phyloP scores from a whole-genome alignment of 345 rosid genomes.

The Combretum micranthum region DNA sequence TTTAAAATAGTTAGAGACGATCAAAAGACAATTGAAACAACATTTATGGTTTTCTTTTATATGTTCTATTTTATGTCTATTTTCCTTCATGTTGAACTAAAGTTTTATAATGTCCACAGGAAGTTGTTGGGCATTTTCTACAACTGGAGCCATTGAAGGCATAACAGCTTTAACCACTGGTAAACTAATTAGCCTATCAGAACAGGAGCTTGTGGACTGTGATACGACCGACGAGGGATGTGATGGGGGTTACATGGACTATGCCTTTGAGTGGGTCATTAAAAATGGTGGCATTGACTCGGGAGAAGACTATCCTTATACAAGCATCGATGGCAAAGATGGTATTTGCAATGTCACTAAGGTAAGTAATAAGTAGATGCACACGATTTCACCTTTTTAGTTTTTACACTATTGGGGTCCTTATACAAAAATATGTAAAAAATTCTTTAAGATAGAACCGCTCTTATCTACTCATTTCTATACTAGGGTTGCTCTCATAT shows the following conservation, averaged over 20 bases:
- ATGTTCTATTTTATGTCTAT: no score
- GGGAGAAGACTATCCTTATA: conserved; percentile 51
- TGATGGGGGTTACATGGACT: conserved; percentile 69
- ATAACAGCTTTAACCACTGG: conserved; percentile 49
- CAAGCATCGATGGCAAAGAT: conserved; percentile 20
- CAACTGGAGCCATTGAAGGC: conserved; percentile 66
- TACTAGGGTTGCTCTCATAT: no score
- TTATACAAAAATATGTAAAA: no score
- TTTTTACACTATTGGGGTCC: no score
- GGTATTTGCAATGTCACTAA: conserved; percentile 52
- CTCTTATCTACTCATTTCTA: no score
- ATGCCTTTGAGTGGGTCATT: conserved; percentile 68
- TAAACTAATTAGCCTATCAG: conserved; percentile 58
- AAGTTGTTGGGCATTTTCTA: conserved; percentile 73
- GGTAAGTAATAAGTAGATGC: conserved; percentile 17
- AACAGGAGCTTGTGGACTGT: conserved; percentile 65
- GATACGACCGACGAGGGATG: conserved; percentile 53
- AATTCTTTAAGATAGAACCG: no score
- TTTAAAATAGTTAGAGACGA: no score
- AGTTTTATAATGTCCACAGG: conserved; percentile 23
- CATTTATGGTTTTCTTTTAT: no score
- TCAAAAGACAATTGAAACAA: no score
- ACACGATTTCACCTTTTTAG: no score
- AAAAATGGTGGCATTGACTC: conserved; percentile 54
- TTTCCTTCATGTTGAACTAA: no score